Evolutionary conservation across 805 yeast species (phyloP), one percentile per base, ranked within the genome.

Genomic region (Huiozyma sinensis): DNA sequence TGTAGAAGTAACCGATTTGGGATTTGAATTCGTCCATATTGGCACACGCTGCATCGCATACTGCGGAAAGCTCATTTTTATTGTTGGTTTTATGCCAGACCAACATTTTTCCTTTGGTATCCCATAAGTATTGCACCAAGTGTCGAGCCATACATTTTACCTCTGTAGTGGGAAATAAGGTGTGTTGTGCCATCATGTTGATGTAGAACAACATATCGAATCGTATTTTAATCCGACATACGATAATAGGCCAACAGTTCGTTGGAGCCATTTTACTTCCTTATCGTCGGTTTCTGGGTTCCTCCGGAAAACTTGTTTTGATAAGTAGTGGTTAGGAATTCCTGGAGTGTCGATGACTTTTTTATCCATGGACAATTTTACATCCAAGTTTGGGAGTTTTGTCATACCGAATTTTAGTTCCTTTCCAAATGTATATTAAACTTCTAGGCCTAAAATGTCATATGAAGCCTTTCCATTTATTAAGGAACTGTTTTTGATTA

Each of bases 201-300:
- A 46, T 42, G 34, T 49, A 46, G 40, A 46, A 46, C 12, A 45
- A 32, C 2, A 42, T 24, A 11, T 48, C 49, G 33, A 41, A 46
- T 33, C 47, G 31, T 38, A 38, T 42, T 12, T 46, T 30, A 40
- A 38, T 1, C 41, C 43, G 11, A 45, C 48, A 34, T 48, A 48
- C 6, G 48, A 45, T 33, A 46, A 44, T 12, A 36, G 38, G 17
- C 46, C 48, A 12, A 39, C 39, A 9, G 42, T 36, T 33, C 40
- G 40, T 37, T 43, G 45, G 40, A 44, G 34, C 43, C 44, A 38
- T 28, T 32, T 24, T 3, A 48, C 47, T 24, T 37, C 37, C 28
- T 11, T 43, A 3, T 44, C 37, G 30, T 39, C 46, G 27, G 7
- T 17, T 7, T 28, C 24, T 28, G 7, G 6, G 6, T 24, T 9